These are phyloP conservation scores for Globisporangium paddicum DNA, from an alignment of 352 stramenopile species.

Conservation along the genomic window DNA sequence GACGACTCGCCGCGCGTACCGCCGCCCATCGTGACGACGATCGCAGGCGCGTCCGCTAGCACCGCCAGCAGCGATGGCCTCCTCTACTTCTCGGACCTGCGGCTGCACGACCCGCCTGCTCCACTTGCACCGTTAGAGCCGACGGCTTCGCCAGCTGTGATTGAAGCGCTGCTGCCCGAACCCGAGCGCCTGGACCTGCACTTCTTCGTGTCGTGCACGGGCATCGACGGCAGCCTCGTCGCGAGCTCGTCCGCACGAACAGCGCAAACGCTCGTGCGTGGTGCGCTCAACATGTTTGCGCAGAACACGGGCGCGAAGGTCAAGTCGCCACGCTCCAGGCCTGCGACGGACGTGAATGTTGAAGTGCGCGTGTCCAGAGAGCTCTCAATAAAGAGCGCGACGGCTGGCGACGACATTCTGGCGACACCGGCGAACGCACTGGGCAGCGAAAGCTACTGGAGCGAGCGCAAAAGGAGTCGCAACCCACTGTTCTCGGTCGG, in stretches of 20 bases:
- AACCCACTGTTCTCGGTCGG: slow-evolving; percentile 67
- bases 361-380: slow-evolving; percentile 60
- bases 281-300: slow-evolving; percentile 69
- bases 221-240: slow-evolving; percentile 50
- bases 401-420: background rate
- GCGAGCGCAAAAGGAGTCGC: slow-evolving; percentile 54
- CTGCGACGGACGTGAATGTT: slow-evolving; percentile 60
- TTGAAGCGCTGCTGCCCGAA: slow-evolving; percentile 4
- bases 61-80: background rate
- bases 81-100: slow-evolving; percentile 14
- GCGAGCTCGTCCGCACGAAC: slow-evolving; percentile 40
- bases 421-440: slow-evolving; percentile 16
- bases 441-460: slow-evolving; percentile 63
- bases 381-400: slow-evolving; percentile 18
- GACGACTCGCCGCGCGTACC: slow-evolving; percentile 20
- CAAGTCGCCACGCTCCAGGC: slow-evolving; percentile 44
- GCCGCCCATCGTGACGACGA: slow-evolving; percentile 6
- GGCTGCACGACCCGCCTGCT: slow-evolving; percentile 2
- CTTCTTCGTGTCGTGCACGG: slow-evolving; percentile 70
- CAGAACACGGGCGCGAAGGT: slow-evolving; percentile 20
- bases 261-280: slow-evolving; percentile 69
- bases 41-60: background rate
- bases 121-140: background rate
- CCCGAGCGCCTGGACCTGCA: slow-evolving; percentile 28
- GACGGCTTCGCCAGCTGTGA: too few relatives aligned